Percentiles rank a stretch among this genome's conserved stretches.
These are phyloP conservation scores for Rhazya stricta DNA, from an alignment of 257 asterid species.

Conservation along the genomic window DNA sequence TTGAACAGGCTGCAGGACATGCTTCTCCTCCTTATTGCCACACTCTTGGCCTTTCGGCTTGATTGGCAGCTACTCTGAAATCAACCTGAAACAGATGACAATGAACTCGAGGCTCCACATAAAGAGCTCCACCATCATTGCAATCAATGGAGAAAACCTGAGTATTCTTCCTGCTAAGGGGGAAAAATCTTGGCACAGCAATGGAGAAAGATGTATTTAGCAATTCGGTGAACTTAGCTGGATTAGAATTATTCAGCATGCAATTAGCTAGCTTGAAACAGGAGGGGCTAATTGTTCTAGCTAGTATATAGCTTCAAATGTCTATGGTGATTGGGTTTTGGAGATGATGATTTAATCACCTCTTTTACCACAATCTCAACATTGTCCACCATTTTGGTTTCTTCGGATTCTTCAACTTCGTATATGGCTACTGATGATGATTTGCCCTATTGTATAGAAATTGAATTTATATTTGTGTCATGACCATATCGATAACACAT, in stretches of 20 bases:
- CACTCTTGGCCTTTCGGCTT: no score
- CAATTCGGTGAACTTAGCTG: background rate
- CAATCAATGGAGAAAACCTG: constrained; percentile 25
- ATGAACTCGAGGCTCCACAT: background rate
- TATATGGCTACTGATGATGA: background rate
- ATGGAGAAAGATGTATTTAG: constrained; percentile 32
- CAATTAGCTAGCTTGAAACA: constrained; percentile 9
- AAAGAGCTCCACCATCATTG: constrained; percentile 30
- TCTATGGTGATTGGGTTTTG: constrained; percentile 29
- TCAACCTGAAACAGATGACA: constrained; percentile 1
- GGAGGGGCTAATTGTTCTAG: constrained; percentile 32
- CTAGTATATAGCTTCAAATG: constrained; percentile 32
- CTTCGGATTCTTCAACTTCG: background rate
- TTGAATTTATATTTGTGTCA: no score
- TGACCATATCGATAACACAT: no score
- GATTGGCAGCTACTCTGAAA: no score
- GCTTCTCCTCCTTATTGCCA: background rate
- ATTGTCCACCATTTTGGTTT: constrained; percentile 11
- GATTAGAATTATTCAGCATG: background rate
- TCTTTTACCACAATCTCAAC: constrained; percentile 26
- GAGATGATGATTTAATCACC: constrained; percentile 36
- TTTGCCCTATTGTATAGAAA: background rate
- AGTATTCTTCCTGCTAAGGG: constrained; percentile 36
- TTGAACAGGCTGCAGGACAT: constrained; percentile 8
- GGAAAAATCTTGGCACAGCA: constrained; percentile 21